These are phyloP conservation scores for Mitragyna speciosa DNA, from an alignment of 257 asterid species.

Conservation along the genomic window DNA sequence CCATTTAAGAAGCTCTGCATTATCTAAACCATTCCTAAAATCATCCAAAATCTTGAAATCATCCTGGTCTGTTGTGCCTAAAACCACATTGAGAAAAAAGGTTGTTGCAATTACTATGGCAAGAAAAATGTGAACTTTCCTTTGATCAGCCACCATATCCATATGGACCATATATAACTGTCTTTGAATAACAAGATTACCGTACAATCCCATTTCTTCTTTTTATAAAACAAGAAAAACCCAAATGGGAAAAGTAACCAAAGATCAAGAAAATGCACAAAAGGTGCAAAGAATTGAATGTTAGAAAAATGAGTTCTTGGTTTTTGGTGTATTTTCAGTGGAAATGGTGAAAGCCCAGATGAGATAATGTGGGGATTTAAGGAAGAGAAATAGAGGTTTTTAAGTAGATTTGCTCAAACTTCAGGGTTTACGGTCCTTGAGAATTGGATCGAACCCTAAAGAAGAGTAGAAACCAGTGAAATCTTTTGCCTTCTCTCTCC, in stretches of 20 bases:
- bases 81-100: slow-evolving; percentile 31
- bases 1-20: slow-evolving; percentile 73
- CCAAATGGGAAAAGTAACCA: slow-evolving; percentile 11
- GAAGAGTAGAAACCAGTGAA: slow-evolving; percentile 22
- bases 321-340: neutral
- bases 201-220: slow-evolving; percentile 24
- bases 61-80: slow-evolving; percentile 48
- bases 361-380: slow-evolving; percentile 23
- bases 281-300: slow-evolving; percentile 31
- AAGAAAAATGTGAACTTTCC: slow-evolving; percentile 32
- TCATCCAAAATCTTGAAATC: slow-evolving; percentile 64
- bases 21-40: slow-evolving; percentile 57
- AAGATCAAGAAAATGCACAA: slow-evolving; percentile 11
- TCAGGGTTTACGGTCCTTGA: slow-evolving; percentile 33
- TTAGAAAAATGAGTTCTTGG: slow-evolving; percentile 3
- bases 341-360: slow-evolving; percentile 19
- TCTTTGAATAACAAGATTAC: slow-evolving; percentile 27
- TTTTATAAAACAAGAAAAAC: slow-evolving; percentile 12
- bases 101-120: slow-evolving; percentile 12
- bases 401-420: slow-evolving; percentile 2
- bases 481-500: slow-evolving; percentile 6
- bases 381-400: slow-evolving; percentile 3
- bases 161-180: slow-evolving; percentile 33
- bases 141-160: slow-evolving; percentile 1
- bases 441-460: slow-evolving; percentile 41